Conservation (phyloP, 257 asterid species). For the Solanum dulcamara region DNA sequence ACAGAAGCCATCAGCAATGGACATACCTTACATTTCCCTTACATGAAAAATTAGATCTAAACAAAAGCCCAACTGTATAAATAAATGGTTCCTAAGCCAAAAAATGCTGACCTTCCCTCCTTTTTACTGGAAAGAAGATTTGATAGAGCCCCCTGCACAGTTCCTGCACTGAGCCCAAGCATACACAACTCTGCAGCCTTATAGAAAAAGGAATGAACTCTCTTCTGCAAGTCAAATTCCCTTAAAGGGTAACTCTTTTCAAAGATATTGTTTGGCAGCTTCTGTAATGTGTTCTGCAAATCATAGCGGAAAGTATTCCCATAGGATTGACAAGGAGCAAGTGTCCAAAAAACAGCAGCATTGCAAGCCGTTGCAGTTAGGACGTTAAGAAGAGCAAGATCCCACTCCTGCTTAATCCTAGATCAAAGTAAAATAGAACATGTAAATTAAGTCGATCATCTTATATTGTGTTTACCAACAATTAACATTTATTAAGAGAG, state of each 20-base stretch:
- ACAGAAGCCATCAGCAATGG: not conserved
- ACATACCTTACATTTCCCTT: not conserved
- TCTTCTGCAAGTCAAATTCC: conserved; percentile 84
- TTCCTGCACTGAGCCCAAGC: conserved; percentile 91
- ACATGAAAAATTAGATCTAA: not conserved
- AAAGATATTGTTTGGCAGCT: conserved; percentile 91
- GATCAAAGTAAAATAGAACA: not conserved
- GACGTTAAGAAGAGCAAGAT: conserved; percentile 91
- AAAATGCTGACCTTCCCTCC: conserved; percentile 63
- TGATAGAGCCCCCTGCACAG: conserved; percentile 82
- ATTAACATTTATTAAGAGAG: not conserved
- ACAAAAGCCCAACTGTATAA: not conserved
- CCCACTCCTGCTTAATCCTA: conserved; percentile 98
- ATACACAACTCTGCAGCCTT: conserved; percentile 90
- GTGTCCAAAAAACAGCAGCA: conserved; percentile 84
- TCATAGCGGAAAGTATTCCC: conserved; percentile 91
- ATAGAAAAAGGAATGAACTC: conserved; percentile 75
- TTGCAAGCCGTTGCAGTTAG: conserved; percentile 89
- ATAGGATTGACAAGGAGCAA: conserved; percentile 97
- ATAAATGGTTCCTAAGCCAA: not conserved
- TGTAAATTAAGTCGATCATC: not conserved
- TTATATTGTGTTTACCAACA: not conserved
- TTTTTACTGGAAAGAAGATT: conserved; percentile 70
- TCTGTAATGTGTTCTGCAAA: conserved; percentile 91
- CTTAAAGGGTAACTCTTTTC: conserved; percentile 83